phyloP scores from a whole-genome alignment of 192 early-diverging fungal species.

The Linnemannia elongata region DNA sequence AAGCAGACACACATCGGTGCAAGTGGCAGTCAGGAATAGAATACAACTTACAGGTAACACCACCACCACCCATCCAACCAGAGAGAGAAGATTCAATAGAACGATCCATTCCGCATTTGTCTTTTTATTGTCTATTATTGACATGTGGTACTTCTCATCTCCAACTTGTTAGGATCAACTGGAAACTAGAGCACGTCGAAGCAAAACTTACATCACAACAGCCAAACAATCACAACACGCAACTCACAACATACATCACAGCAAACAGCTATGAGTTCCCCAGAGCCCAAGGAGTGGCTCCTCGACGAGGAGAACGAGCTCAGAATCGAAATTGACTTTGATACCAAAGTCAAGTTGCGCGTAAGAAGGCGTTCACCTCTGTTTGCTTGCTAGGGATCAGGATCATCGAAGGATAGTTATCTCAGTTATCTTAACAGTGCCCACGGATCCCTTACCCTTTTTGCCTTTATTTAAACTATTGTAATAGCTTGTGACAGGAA shows the following conservation, averaged over 20 bases:
- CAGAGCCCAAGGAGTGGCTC: slow-evolving; percentile 67
- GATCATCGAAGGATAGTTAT: not conserved
- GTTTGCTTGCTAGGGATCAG: not conserved
- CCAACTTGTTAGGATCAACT: not conserved
- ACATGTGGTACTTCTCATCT: not conserved
- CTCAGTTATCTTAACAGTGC: too few relatives aligned
- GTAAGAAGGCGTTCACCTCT: slow-evolving; percentile 52
- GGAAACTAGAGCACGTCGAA: not conserved
- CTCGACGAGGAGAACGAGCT: slow-evolving; percentile 89
- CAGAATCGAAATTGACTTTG: slow-evolving; percentile 91
- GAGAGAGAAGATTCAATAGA: not conserved
- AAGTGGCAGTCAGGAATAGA: not conserved
- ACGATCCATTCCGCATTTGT: slow-evolving; percentile 3
- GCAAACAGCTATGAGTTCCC: not conserved
- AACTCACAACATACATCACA: not conserved
- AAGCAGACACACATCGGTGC: not conserved
- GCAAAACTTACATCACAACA: not conserved
- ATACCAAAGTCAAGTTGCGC: slow-evolving; percentile 75
- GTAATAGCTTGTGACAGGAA: slow-evolving; percentile 76
- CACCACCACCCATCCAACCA: not conserved
- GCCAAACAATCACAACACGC: not conserved
- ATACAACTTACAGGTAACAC: not conserved
- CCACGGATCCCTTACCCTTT: not conserved
- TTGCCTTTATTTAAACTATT: not conserved
- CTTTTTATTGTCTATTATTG: not conserved